Base-by-base conservation (phyloP, 1,284 basidiomycete genomes). In the Pseudozyma tsukubaensis region DNA sequence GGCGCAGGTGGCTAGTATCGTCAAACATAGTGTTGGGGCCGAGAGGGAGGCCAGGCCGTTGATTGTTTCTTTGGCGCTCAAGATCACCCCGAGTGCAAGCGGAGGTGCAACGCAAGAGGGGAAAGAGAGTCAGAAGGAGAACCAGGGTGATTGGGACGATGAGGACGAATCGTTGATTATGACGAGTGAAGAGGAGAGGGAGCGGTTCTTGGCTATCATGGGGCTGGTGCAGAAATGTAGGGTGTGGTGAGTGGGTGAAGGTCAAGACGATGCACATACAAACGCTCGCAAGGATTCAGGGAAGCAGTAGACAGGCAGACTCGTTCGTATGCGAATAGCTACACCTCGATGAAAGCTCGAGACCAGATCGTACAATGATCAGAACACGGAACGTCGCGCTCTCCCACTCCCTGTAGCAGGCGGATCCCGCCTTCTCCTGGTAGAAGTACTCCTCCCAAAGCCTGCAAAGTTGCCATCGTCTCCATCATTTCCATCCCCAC, bases 1-100 rank as follows among this genome's bases (percentile, higher is more conserved):
- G 0, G 87, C 90, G 5, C 94, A 97, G 78, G 90, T 94, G 48
- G 92, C 94, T 0, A 93, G 93, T 0, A 87, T 95, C 9, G 85
- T 94, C 1, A 92, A 92, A 87, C 88, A 37, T 82, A 86, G 63
- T 86, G 89, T 80, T 82, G 86, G 63, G 86, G 89, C 80, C 82
- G 82, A 4, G 8, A 29, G 19, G 39, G 74, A 66, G 24, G 35
- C 32, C 11, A 65, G 76, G 34, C 69, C 72, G 8, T 14, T 77
- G 19, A 50, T 79, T 7, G 72, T 79, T 4, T 59, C 59, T 12
- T 35, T 79, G 11, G 68, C 68, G 2, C 52, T 79, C 8, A 64
- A 72, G 37, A 32, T 42, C 2, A 54, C 19, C 9, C 39, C 50
- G 47, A 53, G 7, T 16, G 34, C 43, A 4, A 55, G 18, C 4